Conservation (phyloP, 139 green algal genomes). For the Tetraselmis striata region DNA sequence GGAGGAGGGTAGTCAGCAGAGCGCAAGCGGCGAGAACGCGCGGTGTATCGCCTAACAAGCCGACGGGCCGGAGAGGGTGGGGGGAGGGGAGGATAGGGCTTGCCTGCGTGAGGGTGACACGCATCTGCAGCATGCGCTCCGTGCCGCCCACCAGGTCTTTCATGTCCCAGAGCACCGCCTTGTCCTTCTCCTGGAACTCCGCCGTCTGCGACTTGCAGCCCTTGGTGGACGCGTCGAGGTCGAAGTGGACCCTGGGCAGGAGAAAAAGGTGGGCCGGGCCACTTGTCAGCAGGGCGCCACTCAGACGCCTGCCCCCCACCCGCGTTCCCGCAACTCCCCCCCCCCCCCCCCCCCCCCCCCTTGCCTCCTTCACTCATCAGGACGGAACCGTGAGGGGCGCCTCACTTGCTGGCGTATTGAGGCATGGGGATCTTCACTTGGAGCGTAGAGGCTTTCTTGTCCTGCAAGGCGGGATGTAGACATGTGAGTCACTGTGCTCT, state of each 20-base stretch:
- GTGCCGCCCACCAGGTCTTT: constrained; percentile 22
- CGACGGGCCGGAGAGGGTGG: too few species aligned
- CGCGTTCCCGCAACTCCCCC: too few species aligned
- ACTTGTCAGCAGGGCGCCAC: neutral
- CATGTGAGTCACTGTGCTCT: too few species aligned
- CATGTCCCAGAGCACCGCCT: constrained; percentile 33
- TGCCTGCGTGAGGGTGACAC: neutral
- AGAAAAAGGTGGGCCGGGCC: neutral
- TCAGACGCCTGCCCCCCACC: neutral
- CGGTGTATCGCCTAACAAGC: too few species aligned
- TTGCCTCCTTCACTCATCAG: too few species aligned
- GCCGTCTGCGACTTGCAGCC: constrained; percentile 17
- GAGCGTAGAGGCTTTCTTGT: constrained; percentile 18
- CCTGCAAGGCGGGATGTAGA: too few species aligned
- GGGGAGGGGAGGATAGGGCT: too few species aligned
- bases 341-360: constrained; percentile 12
- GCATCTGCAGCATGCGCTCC: neutral
- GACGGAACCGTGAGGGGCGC: too few species aligned
- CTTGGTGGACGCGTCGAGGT: neutral
- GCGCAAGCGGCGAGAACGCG: too few species aligned
- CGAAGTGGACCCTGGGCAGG: neutral
- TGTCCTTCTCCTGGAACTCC: constrained; percentile 28
- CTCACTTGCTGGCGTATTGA: constrained; percentile 9
- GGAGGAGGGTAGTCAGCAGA: too few species aligned
- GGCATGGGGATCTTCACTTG: constrained; percentile 33